Conservation (phyloP, 768 basidiomycete species). For the Pholiota molesta region DNA sequence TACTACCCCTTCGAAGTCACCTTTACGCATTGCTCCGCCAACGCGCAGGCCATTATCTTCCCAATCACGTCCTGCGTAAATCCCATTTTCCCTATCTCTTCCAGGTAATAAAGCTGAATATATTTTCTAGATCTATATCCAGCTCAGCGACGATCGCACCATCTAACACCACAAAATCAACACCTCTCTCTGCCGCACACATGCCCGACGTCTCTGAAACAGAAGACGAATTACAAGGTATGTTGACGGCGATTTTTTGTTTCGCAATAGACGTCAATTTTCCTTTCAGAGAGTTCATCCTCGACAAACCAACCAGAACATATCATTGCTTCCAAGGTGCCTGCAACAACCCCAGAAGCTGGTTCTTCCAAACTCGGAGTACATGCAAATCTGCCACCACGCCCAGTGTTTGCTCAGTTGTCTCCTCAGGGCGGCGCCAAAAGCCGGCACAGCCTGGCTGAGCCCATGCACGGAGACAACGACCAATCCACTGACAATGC, state of each 20-base stretch:
- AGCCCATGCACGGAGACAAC: background rate
- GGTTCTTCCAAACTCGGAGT: slow-evolving; percentile 10
- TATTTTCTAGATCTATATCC: slow-evolving; percentile 9
- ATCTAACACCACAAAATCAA: background rate
- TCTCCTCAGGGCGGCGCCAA: background rate
- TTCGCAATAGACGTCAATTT: background rate
- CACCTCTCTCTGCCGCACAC: slow-evolving; percentile 16
- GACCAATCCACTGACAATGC: background rate
- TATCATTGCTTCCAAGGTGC: slow-evolving; percentile 24
- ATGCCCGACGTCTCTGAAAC: slow-evolving; percentile 36
- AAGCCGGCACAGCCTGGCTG: background rate
- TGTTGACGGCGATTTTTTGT: background rate
- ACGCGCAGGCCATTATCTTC: background rate
- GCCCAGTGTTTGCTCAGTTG: background rate
- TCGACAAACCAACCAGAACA: slow-evolving; percentile 15
- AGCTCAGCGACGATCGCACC: background rate
- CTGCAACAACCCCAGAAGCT: slow-evolving; percentile 17
- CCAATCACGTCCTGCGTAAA: background rate
- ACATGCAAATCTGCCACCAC: slow-evolving; percentile 3
- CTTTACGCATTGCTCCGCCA: slow-evolving; percentile 20
- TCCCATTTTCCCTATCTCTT: background rate
- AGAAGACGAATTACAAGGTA: slow-evolving; percentile 41
- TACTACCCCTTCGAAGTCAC: slow-evolving; percentile 25
- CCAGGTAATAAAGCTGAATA: background rate
- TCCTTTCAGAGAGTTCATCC: slow-evolving; percentile 14